Evolutionary conservation across 768 basidiomycete genomes (phyloP), one percentile per base, ranked within the genome.

Genomic region (Pholiota molesta): DNA sequence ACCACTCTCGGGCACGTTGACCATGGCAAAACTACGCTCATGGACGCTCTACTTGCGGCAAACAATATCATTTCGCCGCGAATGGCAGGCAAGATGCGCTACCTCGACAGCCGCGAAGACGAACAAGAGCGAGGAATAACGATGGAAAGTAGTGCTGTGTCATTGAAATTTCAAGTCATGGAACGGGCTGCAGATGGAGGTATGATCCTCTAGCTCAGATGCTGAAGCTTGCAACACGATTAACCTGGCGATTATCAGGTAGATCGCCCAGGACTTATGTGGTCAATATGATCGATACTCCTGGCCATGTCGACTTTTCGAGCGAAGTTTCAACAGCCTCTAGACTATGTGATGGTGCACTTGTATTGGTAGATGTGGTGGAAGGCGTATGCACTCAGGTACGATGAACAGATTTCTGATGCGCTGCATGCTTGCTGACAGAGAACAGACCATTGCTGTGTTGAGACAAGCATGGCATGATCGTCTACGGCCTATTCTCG

Each of bases 321-420:
- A 95, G 90, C 59, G 97, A 99, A 72, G 97, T 99, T 0, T 98
- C 95, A 1, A 92, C 94, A 1, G 95, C 97, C 21, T 93, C 95
- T 13, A 81, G 96, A 53, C 72, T 99, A 26, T 97, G 95, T 67
- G 97, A 99, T 75, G 97, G 97, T 14, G 95, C 97, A 1, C 82
- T 99, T 6, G 92, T 99, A 42, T 79, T 99, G 5, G 95, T 99
- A 1, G 97, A 99, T 72, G 95, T 93, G 1, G 94, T 98, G 1
- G 97, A 99, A 77, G 97, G 97, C 13, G 97, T 99, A 21, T 98
- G 95, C 74, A 99, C 97, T 1, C 97, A 99, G 81, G 96, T 91
- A 67, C 69, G 86, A 19, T 10, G 40, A 13, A 40, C 21, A 28
- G 51, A 26, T 21, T 42, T 53, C 26, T 61, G 11, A 1, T 31